Base-by-base conservation (phyloP, 345 rosid species). In the Eucalyptus pauciflora region DNA sequence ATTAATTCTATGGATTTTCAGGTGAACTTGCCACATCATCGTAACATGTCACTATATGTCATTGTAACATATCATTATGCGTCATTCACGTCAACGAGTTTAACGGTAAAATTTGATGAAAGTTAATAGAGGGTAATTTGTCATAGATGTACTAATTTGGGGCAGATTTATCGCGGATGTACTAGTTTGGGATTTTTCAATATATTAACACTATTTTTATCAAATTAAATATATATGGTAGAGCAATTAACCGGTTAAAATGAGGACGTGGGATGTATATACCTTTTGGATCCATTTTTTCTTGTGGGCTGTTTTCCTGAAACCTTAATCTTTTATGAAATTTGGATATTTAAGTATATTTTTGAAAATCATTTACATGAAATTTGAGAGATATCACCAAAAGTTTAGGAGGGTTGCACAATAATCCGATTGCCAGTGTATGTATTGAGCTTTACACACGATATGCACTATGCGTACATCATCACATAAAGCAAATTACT, bases 151-250 rank as follows among this genome's bases (percentile, higher is more conserved):
- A 20, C 1, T 52, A 0, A 2, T 52, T 52, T 52, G 24, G 5
- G 10, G 1, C 0, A 52, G 2, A 52, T 52, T 52, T 52, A 52
- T 52, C 10, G 20, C 0, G 0, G 0, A 3, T 7, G 25, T 52
- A 20, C 1, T 52, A 52, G 25, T 52, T 8, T 52, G 5, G 8
- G 10, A 52, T 52, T 52, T 52, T 52, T 52, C 25, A 52, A 20
- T 1, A 52, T 52, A 52, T 52, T 52, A 3, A 52, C 2, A 20
- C 25, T 20, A 52, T 52, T 20, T 52, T 52, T 52, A 52, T 52
- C 58, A 52, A 52, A 52, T 3, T 52, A 1, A 17, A 52, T 17
- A 52, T 52, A 10, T 56, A 22, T 56, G 29, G 13, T 56, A 56
- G 29, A 56, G 62, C 62, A 22, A 56, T 24, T 56, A 24, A 56